Base-by-base conservation (phyloP, 768 basidiomycete genomes). In the Sistotremastrum niveocremeum region DNA sequence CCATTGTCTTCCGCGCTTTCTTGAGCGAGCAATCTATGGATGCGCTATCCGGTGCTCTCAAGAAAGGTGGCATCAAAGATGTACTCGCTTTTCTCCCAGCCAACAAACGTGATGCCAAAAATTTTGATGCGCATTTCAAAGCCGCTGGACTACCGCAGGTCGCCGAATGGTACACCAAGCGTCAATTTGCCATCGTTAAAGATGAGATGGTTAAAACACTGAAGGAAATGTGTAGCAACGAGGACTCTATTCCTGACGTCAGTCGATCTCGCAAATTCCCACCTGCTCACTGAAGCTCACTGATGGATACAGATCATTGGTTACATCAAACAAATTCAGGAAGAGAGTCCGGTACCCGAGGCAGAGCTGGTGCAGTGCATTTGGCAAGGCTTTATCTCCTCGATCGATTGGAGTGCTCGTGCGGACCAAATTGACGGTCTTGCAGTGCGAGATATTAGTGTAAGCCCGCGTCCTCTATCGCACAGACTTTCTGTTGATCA, bases 121-220 rank as follows among this genome's bases (percentile, higher is more conserved):
- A 68, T 37, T 71, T 97, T 42, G 88, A 93, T 54, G 81, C 84
- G 5, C 81, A 90, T 60, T 95, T 98, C 73, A 85, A 76, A 65
- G 74, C 77, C 47, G 82, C 78, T 49, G 79, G 77, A 12, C 68
- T 95, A 12, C 65, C 79, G 12, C 77, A 80, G 54, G 76, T 97
- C 38, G 81, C 85, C 2, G 94, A 98, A 10, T 97, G 89, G 88
- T 97, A 85, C 74, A 77, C 79, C 40, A 95, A 93, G 73, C 82
- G 80, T 60, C 87, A 90, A 59, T 79, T 80, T 49, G 80, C 79
- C 46, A 76, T 81, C 48, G 77, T 86, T 53, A 90, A 84, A 62
- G 86, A 91, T 48, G 69, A 72, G 39, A 74, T 93, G 51, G 64
- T 81, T 55, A 72, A 69, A 54, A 76, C 79, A 28, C 70, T 88